phyloP scores from a whole-genome alignment of 2,329 filamentous ascomycete genomes.

The Cladophialophora bantiana region DNA sequence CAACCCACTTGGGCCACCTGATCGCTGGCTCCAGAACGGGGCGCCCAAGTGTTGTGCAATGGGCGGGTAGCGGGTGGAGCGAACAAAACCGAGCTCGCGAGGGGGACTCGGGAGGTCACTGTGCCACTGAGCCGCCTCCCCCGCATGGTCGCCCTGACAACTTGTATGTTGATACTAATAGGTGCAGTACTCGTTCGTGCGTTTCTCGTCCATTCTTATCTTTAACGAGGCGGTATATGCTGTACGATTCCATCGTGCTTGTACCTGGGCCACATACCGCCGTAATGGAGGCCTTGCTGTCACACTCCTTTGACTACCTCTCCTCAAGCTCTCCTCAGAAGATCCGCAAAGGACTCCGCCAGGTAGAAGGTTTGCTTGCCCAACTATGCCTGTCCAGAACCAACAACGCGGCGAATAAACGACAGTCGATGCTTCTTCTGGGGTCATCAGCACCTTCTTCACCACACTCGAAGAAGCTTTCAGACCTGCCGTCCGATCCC shows the following conservation, averaged over 20 bases:
- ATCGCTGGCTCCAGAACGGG: neutral
- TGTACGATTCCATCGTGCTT: neutral
- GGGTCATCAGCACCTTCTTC: constrained; percentile 46
- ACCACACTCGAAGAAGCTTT: constrained; percentile 66
- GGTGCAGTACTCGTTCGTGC: neutral
- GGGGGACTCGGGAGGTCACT: neutral
- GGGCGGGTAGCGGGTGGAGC: neutral
- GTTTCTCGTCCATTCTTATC: constrained; percentile 2
- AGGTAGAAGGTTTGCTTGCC: constrained; percentile 91
- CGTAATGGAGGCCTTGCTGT: constrained; percentile 87
- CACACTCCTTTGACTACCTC: constrained; percentile 93
- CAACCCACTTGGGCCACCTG: neutral
- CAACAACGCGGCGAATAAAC: constrained; percentile 48
- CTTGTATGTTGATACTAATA: constrained; percentile 1
- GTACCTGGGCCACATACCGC: neutral
- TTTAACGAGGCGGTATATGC: neutral
- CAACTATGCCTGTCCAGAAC: constrained; percentile 83
- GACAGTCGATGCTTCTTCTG: constrained; percentile 51
- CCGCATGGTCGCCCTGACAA: constrained; percentile 20
- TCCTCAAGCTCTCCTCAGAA: constrained; percentile 89
- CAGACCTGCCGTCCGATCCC: constrained; percentile 77
- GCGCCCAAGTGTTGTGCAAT: constrained; percentile 2
- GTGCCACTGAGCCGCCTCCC: constrained; percentile 1
- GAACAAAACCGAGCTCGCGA: neutral
- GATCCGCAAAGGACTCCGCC: constrained; percentile 89